Conservation (phyloP, 2,329 filamentous ascomycete genomes). For the Phoma sp. region DNA sequence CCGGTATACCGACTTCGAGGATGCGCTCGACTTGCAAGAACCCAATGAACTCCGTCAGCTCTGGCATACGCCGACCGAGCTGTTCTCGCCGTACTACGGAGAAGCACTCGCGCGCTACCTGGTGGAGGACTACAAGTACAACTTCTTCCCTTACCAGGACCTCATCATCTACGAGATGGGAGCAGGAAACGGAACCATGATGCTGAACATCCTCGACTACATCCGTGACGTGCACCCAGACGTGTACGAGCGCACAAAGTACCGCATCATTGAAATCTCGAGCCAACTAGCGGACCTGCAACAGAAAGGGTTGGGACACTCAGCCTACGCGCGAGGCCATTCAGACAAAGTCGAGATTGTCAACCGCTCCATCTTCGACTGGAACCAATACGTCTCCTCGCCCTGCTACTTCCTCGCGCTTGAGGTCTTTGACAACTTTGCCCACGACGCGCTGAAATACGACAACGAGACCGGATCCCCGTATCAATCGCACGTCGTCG, state of each 20-base stretch:
- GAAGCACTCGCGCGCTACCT: constrained; percentile 97
- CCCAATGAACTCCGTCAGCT: constrained; percentile 82
- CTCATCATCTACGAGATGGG: constrained; percentile 99
- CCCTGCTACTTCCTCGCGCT: constrained; percentile 98
- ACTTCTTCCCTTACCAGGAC: constrained; percentile 93
- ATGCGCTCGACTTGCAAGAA: constrained; percentile 75
- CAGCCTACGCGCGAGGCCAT: constrained; percentile 75
- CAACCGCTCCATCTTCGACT: constrained; percentile 94
- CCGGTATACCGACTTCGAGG: constrained; percentile 90
- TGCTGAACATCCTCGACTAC: constrained; percentile 97
- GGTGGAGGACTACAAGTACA: constrained; percentile 93
- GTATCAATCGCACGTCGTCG: constrained; percentile 85
- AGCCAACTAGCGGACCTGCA: constrained; percentile 80
- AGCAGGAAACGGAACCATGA: constrained; percentile 93
- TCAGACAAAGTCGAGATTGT: constrained; percentile 88
- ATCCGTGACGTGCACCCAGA: constrained; percentile 88
- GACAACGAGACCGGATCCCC: constrained; percentile 80
- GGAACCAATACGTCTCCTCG: constrained; percentile 83
- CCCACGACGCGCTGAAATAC: constrained; percentile 93
- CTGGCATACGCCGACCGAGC: constrained; percentile 97
- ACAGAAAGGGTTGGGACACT: constrained; percentile 69
- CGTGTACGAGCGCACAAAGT: constrained; percentile 92
- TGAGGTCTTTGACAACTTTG: constrained; percentile 98
- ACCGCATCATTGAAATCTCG: constrained; percentile 95
- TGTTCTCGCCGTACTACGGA: constrained; percentile 95